Percentiles rank a stretch among this genome's conserved stretches.
Evolutionary conservation across 2,329 filamentous ascomycete species (phyloP).

Genomic region (Cryphonectria naterciae): DNA sequence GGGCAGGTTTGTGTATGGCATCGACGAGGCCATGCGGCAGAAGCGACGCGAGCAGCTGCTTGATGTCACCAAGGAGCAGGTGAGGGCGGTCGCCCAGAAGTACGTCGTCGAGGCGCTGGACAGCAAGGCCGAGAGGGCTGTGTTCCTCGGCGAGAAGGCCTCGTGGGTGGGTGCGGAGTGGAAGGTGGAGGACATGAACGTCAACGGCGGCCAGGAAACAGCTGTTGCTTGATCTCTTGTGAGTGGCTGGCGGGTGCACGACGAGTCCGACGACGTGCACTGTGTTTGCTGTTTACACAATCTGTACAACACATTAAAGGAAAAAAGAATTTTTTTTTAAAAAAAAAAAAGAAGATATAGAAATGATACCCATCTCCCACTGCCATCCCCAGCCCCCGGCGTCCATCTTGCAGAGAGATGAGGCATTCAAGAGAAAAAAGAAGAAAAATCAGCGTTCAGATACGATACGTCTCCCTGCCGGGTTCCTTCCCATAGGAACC

Average conservation of each 20-base stretch:
- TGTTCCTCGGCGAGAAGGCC: constrained; percentile 83
- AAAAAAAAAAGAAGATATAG: constrained; percentile 17
- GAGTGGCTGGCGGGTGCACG: neutral
- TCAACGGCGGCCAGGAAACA: constrained; percentile 51
- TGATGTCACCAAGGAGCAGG: constrained; percentile 80
- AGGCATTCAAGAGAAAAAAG: too few species aligned
- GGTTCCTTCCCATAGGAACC: constrained; percentile 31
- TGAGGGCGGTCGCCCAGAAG: constrained; percentile 78
- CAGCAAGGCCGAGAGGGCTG: constrained; percentile 63
- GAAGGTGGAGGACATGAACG: constrained; percentile 76
- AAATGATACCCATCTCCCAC: constrained; percentile 31
- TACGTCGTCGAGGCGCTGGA: constrained; percentile 74
- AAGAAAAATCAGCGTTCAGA: constrained; percentile 54
- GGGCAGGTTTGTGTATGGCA: constrained; percentile 79
- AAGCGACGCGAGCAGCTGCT: constrained; percentile 79
- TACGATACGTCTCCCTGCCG: constrained; percentile 67
- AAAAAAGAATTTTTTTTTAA: too few species aligned
- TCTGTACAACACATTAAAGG: constrained; percentile 15
- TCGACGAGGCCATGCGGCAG: constrained; percentile 90
- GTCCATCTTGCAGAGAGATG: neutral
- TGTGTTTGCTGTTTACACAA: constrained; percentile 26
- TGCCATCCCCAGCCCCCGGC: constrained; percentile 1
- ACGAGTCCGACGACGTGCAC: neutral
- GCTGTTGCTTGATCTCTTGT: neutral
- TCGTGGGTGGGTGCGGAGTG: constrained; percentile 76